Evolutionary conservation across 768 basidiomycete species (phyloP).

Genomic region (Tricholoma flavovirens): DNA sequence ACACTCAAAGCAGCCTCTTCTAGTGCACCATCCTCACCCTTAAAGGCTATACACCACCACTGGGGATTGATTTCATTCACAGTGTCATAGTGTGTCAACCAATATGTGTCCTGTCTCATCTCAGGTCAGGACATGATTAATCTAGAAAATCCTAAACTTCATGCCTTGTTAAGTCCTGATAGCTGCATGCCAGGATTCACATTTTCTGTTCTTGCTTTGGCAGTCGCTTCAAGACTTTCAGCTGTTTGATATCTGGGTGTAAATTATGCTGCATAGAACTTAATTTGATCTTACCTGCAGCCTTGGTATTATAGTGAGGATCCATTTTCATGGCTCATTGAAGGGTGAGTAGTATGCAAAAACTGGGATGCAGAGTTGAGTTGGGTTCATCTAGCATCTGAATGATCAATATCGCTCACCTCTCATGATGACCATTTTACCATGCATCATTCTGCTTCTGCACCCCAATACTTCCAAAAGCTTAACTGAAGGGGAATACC

Average conservation of each 20-base stretch:
- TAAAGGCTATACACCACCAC: background rate
- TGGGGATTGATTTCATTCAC: background rate
- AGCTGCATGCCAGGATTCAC: background rate
- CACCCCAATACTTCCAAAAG: background rate
- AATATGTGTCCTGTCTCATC: background rate
- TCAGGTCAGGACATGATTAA: background rate
- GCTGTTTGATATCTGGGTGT: background rate
- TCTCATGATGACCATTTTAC: background rate
- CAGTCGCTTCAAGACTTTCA: background rate
- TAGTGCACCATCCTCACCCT: background rate
- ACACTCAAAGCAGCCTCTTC: background rate
- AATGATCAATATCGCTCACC: background rate
- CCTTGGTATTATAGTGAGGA: background rate
- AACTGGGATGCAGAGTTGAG: background rate
- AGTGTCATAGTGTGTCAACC: background rate
- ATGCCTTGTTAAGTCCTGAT: background rate
- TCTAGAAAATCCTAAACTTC: background rate
- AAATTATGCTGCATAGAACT: background rate
- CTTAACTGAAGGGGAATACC: background rate
- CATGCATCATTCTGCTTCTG: background rate
- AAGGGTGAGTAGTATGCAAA: too few species aligned
- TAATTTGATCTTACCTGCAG: background rate
- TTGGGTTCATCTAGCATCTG: background rate
- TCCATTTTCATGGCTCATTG: background rate
- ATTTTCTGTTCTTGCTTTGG: background rate